Evolutionary conservation across 352 stramenopile species (phyloP), one percentile per base, ranked within the genome.

Genomic region (Phytophthora sp.): DNA sequence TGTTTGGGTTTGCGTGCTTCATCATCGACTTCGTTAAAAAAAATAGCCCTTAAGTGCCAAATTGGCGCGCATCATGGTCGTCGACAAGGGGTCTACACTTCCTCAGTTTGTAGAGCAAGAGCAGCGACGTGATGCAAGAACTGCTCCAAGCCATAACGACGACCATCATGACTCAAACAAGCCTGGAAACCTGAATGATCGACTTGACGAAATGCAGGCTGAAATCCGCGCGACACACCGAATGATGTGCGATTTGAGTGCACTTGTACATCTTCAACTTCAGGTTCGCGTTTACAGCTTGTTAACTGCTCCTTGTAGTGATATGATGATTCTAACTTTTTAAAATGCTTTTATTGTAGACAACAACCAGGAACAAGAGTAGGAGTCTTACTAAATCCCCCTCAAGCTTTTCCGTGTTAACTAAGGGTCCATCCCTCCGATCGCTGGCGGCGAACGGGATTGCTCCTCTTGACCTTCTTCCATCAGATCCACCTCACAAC

Each of bases 231-330:
- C 38, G 18, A 63, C 58, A 4, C 63, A 68, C 34, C 28, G 24
- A 34, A 57, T 72, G 57, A 63, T 72, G 44, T n/a, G 43, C 2
- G 63, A 72, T 6, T 48, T 72, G 52, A 68, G 49, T 35, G 15
- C 17, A 17, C 43, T 72, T 2, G 49, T 72, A 7, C 50, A 55
- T 1, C 63, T 44, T 7, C 63, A 72, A 24, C 43, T 72, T 32
- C 34, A 65, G 62, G 51, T 68, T 3, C 24, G 27, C 18, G 26
- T 32, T n/a, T n/a, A n/a, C n/a, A n/a, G n/a, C n/a, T n/a, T n/a
- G n/a, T n/a, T n/a, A n/a, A n/a, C n/a, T n/a, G n/a, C n/a, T n/a
- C n/a, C n/a, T n/a, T n/a, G n/a, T n/a, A n/a, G n/a, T n/a, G n/a
- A n/a, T n/a, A n/a, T n/a, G n/a, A n/a, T n/a, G n/a, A n/a, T n/a